Base-by-base conservation (phyloP, 2,329 filamentous ascomycete species). In the Penicillium sp. region DNA sequence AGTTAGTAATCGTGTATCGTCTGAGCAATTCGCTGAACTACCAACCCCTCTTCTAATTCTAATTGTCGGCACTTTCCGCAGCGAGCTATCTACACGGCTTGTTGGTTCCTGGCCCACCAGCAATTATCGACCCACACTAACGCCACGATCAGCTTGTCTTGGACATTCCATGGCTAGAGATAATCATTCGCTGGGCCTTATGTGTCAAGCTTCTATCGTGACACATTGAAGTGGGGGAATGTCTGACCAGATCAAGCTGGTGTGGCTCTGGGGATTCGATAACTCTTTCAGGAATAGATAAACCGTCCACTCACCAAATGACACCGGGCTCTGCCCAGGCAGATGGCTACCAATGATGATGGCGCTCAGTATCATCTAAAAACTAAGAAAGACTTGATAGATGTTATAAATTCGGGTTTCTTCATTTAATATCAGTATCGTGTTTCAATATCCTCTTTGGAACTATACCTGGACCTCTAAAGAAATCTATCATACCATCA, bases 231-330 rank as follows among this genome's bases (percentile, higher is more conserved):
- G 47, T 51, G 15, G 54, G 55, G 50, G 59, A 24, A 26, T 56
- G 60, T 57, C 61, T 59, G 59, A 53, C 53, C 38, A 61, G 8
- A 59, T 45, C 28, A 19, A 28, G 19, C 10, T 24, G 15, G 22
- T 33, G 33, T 53, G 51, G 40, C 55, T 40, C 24, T 42, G 65
- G 68, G 73, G 73, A 76, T 66, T 64, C 26, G 53, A 71, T 74
- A 74, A 68, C 73, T 66, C 47, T 28, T 72, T 75, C 68, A 65
- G 73, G 73, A 70, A 76, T 73, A 62, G 51, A 70, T 71, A 73
- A 64, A 65, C 73, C 65, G 56, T 26, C 49, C 51, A 44, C 44
- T 45, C 19, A 51, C 38, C 37, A 56, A 22, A 50, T 37, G 51
- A 53, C 56, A 60, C 53, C 58, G 62, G 44, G 45, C 58, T 59